phyloP scores from a whole-genome alignment of 2,329 filamentous ascomycete species.

The Triangularia setosa region DNA sequence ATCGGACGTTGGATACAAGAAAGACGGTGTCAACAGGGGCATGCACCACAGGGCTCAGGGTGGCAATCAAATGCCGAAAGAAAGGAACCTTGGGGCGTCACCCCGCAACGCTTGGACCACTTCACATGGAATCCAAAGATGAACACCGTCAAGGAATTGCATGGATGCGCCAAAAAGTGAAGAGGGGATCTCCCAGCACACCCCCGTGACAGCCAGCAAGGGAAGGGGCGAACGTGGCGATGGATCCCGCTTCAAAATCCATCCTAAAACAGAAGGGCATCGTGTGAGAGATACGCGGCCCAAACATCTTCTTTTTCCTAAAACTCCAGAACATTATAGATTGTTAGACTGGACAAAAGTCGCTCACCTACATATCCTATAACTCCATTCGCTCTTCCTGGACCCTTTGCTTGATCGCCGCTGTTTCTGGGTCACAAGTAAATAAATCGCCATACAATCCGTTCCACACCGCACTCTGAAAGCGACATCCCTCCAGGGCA shows the following conservation, averaged over 20 bases:
- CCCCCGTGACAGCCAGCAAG: not conserved
- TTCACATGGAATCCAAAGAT: constrained; percentile 5
- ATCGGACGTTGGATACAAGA: not conserved
- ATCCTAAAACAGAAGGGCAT: constrained; percentile 21
- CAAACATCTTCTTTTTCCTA: not conserved
- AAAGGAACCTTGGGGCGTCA: not conserved
- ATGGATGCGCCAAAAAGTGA: constrained; percentile 1
- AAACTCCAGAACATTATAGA: not conserved
- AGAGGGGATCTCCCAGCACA: not conserved
- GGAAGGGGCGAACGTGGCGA: not conserved
- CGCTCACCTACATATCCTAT: not conserved
- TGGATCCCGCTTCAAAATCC: constrained; percentile 7
- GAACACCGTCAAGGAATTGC: constrained; percentile 1
- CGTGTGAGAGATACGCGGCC: constrained; percentile 17
- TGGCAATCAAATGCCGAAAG: not conserved
- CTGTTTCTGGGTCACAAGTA: not conserved
- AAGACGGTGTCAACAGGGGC: not conserved
- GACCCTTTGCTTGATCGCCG: not conserved
- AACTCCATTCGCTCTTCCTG: not conserved
- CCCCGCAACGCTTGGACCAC: not conserved
- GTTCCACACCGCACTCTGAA: not conserved
- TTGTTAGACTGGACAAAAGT: not conserved
- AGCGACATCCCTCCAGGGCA: not conserved
- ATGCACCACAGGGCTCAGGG: not conserved
- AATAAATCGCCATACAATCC: not conserved